Conservation (phyloP, 139 green algal genomes). For the Volvox africanus region DNA sequence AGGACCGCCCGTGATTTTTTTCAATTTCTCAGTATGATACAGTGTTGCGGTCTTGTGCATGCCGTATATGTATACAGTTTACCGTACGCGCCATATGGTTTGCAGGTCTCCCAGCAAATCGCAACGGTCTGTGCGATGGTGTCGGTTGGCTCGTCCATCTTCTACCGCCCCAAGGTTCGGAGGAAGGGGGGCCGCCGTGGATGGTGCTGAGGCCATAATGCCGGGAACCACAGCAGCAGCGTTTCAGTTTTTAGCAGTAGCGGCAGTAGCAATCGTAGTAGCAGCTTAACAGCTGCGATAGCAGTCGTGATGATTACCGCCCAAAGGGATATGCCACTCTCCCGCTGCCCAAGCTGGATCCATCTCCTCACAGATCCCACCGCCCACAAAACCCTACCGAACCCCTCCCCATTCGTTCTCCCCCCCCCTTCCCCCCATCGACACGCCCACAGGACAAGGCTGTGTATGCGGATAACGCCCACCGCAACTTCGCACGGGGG, state of each 20-base stretch:
- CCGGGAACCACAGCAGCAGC: too few relatives aligned
- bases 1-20: neutral
- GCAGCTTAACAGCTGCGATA: too few relatives aligned
- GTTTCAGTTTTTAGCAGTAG: too few relatives aligned
- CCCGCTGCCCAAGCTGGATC: too few relatives aligned
- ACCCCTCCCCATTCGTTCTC: neutral
- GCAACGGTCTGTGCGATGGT: slow-evolving; percentile 96
- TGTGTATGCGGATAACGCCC: slow-evolving; percentile 93
- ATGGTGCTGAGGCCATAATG: too few relatives aligned
- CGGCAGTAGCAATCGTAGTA: too few relatives aligned
- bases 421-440: slow-evolving; percentile 66
- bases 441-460: slow-evolving; percentile 86
- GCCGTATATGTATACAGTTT: too few relatives aligned
- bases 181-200: neutral
- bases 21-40: neutral
- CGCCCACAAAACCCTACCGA: neutral
- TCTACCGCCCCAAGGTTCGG: slow-evolving; percentile 96
- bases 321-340: too few relatives aligned
- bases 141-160: slow-evolving; percentile 89
- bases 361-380: neutral
- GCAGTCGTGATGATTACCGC: too few relatives aligned
- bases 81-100: too few relatives aligned
- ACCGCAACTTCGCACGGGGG: slow-evolving; percentile 90
- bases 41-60: too few relatives aligned
- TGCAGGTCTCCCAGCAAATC: slow-evolving; percentile 78